phyloP scores from a whole-genome alignment of 2,329 filamentous ascomycete species.

The Clarireedia paspali region DNA sequence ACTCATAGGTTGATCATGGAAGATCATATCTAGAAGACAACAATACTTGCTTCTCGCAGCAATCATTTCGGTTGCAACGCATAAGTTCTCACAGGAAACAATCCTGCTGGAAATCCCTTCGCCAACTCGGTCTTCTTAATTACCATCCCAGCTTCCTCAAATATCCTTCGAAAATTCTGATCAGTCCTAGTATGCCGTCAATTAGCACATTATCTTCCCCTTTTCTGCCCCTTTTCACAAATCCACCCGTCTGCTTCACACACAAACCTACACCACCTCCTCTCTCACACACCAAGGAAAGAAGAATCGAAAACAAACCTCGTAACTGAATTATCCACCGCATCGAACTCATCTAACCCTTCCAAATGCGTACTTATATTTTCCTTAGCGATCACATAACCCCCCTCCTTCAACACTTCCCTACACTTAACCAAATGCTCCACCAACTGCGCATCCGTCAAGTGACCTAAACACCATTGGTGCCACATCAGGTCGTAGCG shows the following conservation, averaged over 20 bases:
- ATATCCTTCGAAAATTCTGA: slow-evolving; percentile 60
- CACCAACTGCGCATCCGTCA: slow-evolving; percentile 67
- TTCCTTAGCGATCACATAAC: slow-evolving; percentile 70
- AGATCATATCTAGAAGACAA: background rate
- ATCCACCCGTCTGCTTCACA: no score
- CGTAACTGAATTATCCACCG: slow-evolving; percentile 69
- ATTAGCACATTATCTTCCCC: no score
- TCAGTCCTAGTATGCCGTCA: slow-evolving; percentile 47
- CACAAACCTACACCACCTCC: no score
- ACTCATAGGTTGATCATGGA: background rate
- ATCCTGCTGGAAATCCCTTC: slow-evolving; percentile 50
- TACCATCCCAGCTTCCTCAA: slow-evolving; percentile 59
- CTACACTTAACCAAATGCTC: slow-evolving; percentile 58
- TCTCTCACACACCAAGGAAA: no score
- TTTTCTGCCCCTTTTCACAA: no score
- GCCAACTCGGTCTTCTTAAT: slow-evolving; percentile 67
- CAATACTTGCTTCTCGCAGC: background rate
- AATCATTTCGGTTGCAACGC: slow-evolving; percentile 41
- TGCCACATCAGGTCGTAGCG: slow-evolving; percentile 79
- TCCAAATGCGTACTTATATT: slow-evolving; percentile 38
- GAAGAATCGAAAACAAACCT: slow-evolving; percentile 33
- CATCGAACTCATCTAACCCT: slow-evolving; percentile 64
- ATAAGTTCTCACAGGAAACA: slow-evolving; percentile 73
- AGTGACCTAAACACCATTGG: slow-evolving; percentile 83
- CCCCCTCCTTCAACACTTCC: slow-evolving; percentile 41